These are phyloP conservation scores for Xylaria digitata DNA, from an alignment of 2,329 filamentous ascomycete species.

Conservation along the genomic window DNA sequence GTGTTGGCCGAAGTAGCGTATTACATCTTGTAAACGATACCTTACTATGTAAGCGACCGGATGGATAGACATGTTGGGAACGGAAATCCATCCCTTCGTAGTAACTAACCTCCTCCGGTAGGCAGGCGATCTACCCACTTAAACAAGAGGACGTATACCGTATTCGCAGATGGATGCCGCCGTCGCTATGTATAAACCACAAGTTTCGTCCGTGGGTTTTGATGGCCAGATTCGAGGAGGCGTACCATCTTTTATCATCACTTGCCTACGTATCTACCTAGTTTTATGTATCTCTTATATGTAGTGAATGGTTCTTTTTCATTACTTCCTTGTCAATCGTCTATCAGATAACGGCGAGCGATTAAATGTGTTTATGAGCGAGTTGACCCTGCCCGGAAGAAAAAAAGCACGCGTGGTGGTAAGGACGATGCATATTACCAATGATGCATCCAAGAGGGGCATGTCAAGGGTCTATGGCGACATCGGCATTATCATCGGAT, in stretches of 20 bases:
- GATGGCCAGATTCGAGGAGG: background rate
- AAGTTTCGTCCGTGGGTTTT: background rate
- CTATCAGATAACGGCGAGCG: background rate
- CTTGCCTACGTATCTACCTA: background rate
- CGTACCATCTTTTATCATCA: background rate
- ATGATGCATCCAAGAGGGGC: slow-evolving; percentile 42
- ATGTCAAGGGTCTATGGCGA: slow-evolving; percentile 47
- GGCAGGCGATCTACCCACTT: slow-evolving; percentile 24
- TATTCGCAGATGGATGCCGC: slow-evolving; percentile 2
- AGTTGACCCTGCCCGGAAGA: background rate
- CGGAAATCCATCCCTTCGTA: slow-evolving; percentile 22
- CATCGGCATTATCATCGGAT: slow-evolving; percentile 65
- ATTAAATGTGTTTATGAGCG: background rate
- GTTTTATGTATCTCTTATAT: background rate
- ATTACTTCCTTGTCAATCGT: background rate
- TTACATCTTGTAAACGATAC: slow-evolving; percentile 18
- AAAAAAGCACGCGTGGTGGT: slow-evolving; percentile 14
- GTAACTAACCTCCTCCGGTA: slow-evolving; percentile 30
- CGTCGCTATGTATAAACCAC: background rate
- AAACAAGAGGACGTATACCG: background rate
- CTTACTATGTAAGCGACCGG: slow-evolving; percentile 8
- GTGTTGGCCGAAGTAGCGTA: slow-evolving; percentile 17
- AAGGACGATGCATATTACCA: slow-evolving; percentile 38
- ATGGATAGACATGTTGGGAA: slow-evolving; percentile 27
- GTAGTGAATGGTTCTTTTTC: background rate